Conservation (phyloP, 192 early-diverging fungal genomes). For the Umbelopsis vinacea region DNA sequence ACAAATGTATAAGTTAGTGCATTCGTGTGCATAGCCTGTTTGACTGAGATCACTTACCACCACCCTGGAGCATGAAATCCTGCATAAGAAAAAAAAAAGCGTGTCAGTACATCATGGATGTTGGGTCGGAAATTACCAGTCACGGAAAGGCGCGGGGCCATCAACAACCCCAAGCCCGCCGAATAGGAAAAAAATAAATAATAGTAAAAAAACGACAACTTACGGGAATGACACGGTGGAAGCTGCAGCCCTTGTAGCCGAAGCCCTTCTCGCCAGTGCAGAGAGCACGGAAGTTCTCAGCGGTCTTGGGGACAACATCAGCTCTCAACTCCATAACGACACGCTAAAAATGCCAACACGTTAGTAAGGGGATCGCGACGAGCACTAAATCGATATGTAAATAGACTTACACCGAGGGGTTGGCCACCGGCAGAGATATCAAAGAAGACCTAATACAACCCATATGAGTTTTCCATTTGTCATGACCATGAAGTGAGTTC, state of each 20-base stretch:
- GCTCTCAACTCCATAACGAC: slow-evolving; percentile 68
- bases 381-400: not conserved
- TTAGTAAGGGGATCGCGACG: not conserved
- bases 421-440: slow-evolving; percentile 61
- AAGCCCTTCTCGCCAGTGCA: slow-evolving; percentile 96
- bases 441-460: slow-evolving; percentile 61
- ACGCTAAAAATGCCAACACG: slow-evolving; percentile 38
- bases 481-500: not conserved
- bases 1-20: no score
- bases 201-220: not conserved
- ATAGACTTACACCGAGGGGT: slow-evolving; percentile 50
- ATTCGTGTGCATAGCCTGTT: not conserved
- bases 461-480: not conserved
- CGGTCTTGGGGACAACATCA: slow-evolving; percentile 76
- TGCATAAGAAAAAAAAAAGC: not conserved
- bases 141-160: not conserved
- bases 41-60: slow-evolving; percentile 42
- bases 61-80: slow-evolving; percentile 85
- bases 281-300: slow-evolving; percentile 98
- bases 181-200: not conserved
- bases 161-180: not conserved
- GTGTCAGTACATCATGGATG: no score
- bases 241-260: slow-evolving; percentile 72
- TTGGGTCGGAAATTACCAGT: not conserved
- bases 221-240: slow-evolving; percentile 84